Conservation (phyloP, 1,139 yeast species). For the Lodderomyces oxycetoniae region DNA sequence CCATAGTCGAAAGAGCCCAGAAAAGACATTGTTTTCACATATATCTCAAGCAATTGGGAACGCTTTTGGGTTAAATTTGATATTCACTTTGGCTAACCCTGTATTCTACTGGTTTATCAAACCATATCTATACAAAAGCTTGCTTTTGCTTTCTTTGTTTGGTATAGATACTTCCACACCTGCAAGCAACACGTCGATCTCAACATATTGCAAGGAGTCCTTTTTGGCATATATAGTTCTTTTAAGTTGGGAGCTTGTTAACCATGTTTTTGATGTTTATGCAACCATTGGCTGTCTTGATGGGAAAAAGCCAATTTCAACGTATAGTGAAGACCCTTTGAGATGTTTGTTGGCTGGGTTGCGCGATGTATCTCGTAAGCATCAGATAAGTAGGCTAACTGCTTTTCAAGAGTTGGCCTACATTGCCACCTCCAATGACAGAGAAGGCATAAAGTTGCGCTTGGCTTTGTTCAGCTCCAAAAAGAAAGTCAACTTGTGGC, state of each 20-base stretch:
- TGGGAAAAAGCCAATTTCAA: slow-evolving; percentile 64
- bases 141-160: slow-evolving; percentile 22
- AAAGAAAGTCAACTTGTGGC: slow-evolving; percentile 50
- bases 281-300: slow-evolving; percentile 80
- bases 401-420: slow-evolving; percentile 75
- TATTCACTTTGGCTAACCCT: slow-evolving; percentile 35
- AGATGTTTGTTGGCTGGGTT: slow-evolving; percentile 74
- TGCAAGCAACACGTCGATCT: slow-evolving; percentile 34
- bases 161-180: slow-evolving; percentile 35
- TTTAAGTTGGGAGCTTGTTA: slow-evolving; percentile 57
- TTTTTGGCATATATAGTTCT: slow-evolving; percentile 37
- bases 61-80: slow-evolving; percentile 31
- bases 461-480: slow-evolving; percentile 50
- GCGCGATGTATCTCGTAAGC: slow-evolving; percentile 38
- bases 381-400: slow-evolving; percentile 57
- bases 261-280: slow-evolving; percentile 65
- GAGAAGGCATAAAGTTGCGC: slow-evolving; percentile 43
- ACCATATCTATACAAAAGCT: slow-evolving; percentile 39
- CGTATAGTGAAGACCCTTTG: slow-evolving; percentile 66
- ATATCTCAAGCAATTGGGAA: slow-evolving; percentile 32
- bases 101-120: slow-evolving; percentile 44
- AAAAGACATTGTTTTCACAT: slow-evolving; percentile 25
- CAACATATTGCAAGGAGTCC: slow-evolving; percentile 31
- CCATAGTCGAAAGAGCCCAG: slow-evolving; percentile 38
- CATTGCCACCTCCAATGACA: slow-evolving; percentile 46